A percentile compares a stretch with the other conserved stretches of the same genome.
phyloP scores from a whole-genome alignment of 2,329 filamentous ascomycete genomes.

The Botryotinia convoluta region DNA sequence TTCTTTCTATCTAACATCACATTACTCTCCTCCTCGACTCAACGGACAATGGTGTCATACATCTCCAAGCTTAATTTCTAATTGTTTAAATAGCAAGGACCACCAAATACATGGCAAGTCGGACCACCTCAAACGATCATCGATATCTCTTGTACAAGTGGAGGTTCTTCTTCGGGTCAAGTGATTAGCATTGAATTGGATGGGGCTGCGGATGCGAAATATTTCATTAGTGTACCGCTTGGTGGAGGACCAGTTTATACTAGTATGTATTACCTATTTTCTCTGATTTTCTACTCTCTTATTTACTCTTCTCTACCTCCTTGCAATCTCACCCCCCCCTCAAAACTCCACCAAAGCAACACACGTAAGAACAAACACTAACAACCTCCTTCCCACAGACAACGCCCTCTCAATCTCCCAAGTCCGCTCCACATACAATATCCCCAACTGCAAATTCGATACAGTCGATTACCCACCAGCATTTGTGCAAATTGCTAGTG shows the following conservation, averaged over 20 bases:
- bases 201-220: slow-evolving; percentile 32
- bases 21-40: background rate
- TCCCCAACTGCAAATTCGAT: slow-evolving; percentile 27
- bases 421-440: slow-evolving; percentile 24
- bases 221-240: slow-evolving; percentile 29
- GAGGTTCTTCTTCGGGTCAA: background rate
- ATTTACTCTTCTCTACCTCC: background rate
- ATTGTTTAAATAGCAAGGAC: slow-evolving; percentile 14
- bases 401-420: slow-evolving; percentile 34
- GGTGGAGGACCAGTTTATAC: slow-evolving; percentile 27
- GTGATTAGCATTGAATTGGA: slow-evolving; percentile 32
- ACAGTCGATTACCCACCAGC: slow-evolving; percentile 28
- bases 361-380: background rate
- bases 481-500: slow-evolving; percentile 18
- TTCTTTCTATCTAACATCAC: background rate
- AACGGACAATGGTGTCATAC: background rate
- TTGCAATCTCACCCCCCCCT: background rate
- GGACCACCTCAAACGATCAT: slow-evolving; percentile 33
- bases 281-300: background rate
- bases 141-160: slow-evolving; percentile 27
- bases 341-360: background rate
- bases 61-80: background rate
- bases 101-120: slow-evolving; percentile 29
- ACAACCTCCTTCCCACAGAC: slow-evolving; percentile 17
- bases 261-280: slow-evolving; percentile 22